Conservation (phyloP, 805 yeast species). For the Cyberlindnera veronae region DNA sequence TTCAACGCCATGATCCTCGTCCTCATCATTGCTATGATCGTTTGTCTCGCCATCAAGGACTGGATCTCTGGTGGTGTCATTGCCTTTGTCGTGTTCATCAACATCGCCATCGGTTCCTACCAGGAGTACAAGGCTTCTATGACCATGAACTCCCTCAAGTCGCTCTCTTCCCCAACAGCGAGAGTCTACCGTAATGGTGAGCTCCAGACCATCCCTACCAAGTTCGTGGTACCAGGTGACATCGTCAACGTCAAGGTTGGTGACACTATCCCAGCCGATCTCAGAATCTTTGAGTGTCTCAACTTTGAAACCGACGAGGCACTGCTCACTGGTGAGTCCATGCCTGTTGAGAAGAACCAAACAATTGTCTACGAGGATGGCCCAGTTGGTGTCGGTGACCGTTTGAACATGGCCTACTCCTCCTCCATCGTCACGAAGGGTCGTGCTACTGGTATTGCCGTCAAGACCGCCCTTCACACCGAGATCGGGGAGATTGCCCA, state of each 20-base stretch:
- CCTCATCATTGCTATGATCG: slow-evolving; percentile 61
- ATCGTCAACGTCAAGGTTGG: slow-evolving; percentile 61
- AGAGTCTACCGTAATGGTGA: slow-evolving; percentile 59
- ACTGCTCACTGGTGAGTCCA: slow-evolving; percentile 60
- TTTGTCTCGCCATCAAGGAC: slow-evolving; percentile 69
- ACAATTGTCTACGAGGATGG: slow-evolving; percentile 34
- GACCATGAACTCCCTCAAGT: slow-evolving; percentile 71
- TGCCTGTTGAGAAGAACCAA: slow-evolving; percentile 57
- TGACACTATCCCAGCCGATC: slow-evolving; percentile 74
- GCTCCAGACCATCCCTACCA: slow-evolving; percentile 54
- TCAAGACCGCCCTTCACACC: slow-evolving; percentile 65
- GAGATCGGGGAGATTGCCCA: slow-evolving; percentile 75
- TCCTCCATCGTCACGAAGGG: slow-evolving; percentile 73
- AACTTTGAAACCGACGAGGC: slow-evolving; percentile 75
- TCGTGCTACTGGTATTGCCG: slow-evolving; percentile 65
- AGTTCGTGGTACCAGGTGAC: slow-evolving; percentile 72
- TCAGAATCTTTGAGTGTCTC: slow-evolving; percentile 52
- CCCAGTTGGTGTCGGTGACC: slow-evolving; percentile 63
- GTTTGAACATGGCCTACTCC: slow-evolving; percentile 67
- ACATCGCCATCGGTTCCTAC: slow-evolving; percentile 61
- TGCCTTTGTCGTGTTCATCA: slow-evolving; percentile 59
- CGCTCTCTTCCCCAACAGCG: slow-evolving; percentile 69
- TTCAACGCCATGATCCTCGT: slow-evolving; percentile 80
- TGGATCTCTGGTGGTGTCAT: slow-evolving; percentile 85
- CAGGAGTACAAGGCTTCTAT: slow-evolving; percentile 75